Percentiles rank a stretch among this genome's conserved stretches.
Conservation (phyloP, 768 basidiomycete species). For the Naganishia friedmannii region DNA sequence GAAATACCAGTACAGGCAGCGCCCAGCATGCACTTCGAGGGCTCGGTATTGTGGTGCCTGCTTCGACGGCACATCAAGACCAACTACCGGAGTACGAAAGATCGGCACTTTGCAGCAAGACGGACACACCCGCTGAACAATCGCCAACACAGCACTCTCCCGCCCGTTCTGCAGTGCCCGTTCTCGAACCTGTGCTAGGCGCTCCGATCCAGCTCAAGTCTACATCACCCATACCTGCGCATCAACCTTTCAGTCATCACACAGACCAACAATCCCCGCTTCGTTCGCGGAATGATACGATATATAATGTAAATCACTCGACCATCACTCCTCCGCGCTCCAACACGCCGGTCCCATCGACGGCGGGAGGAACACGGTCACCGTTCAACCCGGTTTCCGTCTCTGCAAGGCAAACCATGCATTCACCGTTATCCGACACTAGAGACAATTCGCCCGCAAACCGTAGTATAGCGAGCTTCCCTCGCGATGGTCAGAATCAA, state of each 20-base stretch:
- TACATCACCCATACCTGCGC: not conserved
- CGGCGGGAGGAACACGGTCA: not conserved
- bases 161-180: no score
- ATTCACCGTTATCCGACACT: no score
- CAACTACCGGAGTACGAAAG: no score
- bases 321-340: not conserved
- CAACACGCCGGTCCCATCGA: not conserved
- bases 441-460: no score
- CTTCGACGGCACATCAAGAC: not conserved
- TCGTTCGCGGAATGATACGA: slow-evolving; percentile 10
- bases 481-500: no score
- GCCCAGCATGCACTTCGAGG: not conserved
- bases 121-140: no score
- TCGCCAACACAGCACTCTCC: no score
- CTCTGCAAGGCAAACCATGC: no score
- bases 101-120: no score
- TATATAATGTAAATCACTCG: slow-evolving; percentile 7
- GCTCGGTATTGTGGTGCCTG: not conserved
- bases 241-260: not conserved
- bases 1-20: no score
- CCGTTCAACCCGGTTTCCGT: no score
- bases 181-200: not conserved
- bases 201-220: slow-evolving; percentile 9
- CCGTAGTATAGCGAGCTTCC: no score
- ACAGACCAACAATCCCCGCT: not conserved